These are phyloP conservation scores for Grigorovia humatica DNA, from an alignment of 805 yeast species.

Conservation along the genomic window DNA sequence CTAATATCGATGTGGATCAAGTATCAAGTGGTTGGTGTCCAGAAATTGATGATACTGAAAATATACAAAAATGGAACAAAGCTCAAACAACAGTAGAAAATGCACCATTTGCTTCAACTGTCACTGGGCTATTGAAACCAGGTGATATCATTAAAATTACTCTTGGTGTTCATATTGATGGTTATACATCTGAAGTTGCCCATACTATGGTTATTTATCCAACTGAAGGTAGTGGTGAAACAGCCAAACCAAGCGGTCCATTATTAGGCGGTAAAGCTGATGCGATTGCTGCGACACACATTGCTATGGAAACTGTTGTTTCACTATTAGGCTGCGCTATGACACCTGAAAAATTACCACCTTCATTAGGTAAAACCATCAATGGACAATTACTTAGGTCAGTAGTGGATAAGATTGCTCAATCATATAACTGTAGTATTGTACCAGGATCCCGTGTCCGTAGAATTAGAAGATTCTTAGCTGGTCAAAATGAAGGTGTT, in stretches of 20 bases:
- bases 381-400: slow-evolving; percentile 63
- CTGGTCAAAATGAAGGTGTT: slow-evolving; percentile 89
- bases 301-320: slow-evolving; percentile 81
- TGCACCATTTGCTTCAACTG: slow-evolving; percentile 14
- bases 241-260: slow-evolving; percentile 59
- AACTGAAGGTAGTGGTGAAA: slow-evolving; percentile 36
- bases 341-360: slow-evolving; percentile 66
- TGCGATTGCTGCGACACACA: slow-evolving; percentile 77
- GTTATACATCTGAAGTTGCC: slow-evolving; percentile 78
- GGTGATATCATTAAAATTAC: slow-evolving; percentile 84
- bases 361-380: slow-evolving; percentile 38
- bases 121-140: slow-evolving; percentile 30
- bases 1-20: slow-evolving; percentile 75
- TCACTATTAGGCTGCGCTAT: slow-evolving; percentile 63
- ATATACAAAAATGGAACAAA: slow-evolving; percentile 26
- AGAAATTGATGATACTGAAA: slow-evolving; percentile 54
- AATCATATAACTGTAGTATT: slow-evolving; percentile 68
- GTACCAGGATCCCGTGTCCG: slow-evolving; percentile 91
- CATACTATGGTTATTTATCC: slow-evolving; percentile 85
- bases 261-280: slow-evolving; percentile 79
- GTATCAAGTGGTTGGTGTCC: slow-evolving; percentile 76
- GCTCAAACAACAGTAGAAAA: slow-evolving; percentile 8
- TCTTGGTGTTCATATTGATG: slow-evolving; percentile 89
- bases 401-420: slow-evolving; percentile 82
- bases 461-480: slow-evolving; percentile 83